Conservation (phyloP, 2,329 filamentous ascomycete genomes). For the Verticillium dahliae region DNA sequence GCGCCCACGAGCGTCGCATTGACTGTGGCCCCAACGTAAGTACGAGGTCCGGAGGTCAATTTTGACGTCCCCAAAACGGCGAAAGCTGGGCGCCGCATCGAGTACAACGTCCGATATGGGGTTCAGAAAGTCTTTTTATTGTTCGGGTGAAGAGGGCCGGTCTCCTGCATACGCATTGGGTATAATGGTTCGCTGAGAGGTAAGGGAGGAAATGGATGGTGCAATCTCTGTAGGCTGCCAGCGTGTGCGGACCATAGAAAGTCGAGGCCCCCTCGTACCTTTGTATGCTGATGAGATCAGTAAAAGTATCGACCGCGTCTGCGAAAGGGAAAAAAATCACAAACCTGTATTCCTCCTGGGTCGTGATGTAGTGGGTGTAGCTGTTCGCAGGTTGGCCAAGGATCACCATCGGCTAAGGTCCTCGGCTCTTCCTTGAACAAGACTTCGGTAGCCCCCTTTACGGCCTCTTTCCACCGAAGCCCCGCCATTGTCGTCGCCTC, state of each 20-base stretch:
- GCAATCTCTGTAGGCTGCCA: conserved; percentile 82
- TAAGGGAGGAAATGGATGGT: conserved; percentile 31
- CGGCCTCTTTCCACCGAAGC: conserved; percentile 72
- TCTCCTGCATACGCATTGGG: conserved; percentile 16
- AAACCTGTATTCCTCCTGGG: conserved; percentile 55
- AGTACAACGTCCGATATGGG: conserved; percentile 76
- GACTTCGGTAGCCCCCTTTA: conserved; percentile 43
- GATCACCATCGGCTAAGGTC: conserved; percentile 56
- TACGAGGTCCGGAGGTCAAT: conserved; percentile 46
- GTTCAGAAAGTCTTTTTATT: conserved; percentile 68
- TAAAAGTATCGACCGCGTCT: neutral
- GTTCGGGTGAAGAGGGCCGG: conserved; percentile 63
- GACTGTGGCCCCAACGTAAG: conserved; percentile 48
- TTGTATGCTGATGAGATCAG: conserved; percentile 46
- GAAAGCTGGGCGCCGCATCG: conserved; percentile 59
- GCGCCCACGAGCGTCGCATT: conserved; percentile 71
- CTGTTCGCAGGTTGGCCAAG: conserved; percentile 83
- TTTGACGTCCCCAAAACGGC: conserved; percentile 62
- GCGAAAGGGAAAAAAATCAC: conserved; percentile 4
- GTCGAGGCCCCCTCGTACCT: conserved; percentile 90
- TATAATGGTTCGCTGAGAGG: conserved; percentile 2
- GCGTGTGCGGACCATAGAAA: conserved; percentile 74
- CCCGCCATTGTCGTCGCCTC: conserved; percentile 92
- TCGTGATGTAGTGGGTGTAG: conserved; percentile 75
- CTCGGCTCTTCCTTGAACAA: conserved; percentile 26